Evolutionary conservation across 345 rosid genomes (phyloP).

Genomic region (Bruguiera sexangula): DNA sequence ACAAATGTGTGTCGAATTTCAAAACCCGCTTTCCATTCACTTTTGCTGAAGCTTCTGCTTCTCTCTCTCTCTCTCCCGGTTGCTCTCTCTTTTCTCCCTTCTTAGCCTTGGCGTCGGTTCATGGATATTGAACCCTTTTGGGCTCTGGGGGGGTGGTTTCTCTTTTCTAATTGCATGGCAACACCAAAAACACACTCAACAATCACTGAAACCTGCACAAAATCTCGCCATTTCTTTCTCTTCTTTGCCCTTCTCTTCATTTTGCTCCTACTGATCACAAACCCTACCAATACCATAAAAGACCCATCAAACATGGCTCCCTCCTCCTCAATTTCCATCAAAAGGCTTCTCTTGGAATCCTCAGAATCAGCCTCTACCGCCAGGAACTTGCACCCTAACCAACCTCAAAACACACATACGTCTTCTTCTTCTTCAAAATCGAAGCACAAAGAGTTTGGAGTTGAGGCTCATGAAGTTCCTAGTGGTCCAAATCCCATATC

Average conservation of each 20-base stretch:
- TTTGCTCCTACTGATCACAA: conserved; percentile 29
- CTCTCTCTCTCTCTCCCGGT: conserved; percentile 12
- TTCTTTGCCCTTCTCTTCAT: conserved; percentile 40
- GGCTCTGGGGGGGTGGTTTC: conserved; percentile 83
- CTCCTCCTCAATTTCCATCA: conserved; percentile 27
- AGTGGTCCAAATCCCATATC: conserved; percentile 96
- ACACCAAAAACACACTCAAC: conserved; percentile 37
- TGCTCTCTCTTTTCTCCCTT: conserved; percentile 20
- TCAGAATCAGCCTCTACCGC: conserved; percentile 35
- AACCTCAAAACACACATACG: conserved; percentile 7
- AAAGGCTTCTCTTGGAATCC: conserved; percentile 51
- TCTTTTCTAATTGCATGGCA: conserved; percentile 77
- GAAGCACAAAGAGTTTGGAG: conserved; percentile 39
- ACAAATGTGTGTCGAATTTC: conserved; percentile 55
- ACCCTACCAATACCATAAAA: conserved; percentile 17
- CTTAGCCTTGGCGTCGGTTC: conserved; percentile 60
- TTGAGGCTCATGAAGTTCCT: conserved; percentile 74
- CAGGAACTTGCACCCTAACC: conserved; percentile 39
- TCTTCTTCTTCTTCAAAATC: conserved; percentile 27
- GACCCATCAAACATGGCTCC: conserved; percentile 13
- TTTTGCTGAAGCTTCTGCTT: conserved; percentile 42
- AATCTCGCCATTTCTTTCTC: conserved; percentile 32
- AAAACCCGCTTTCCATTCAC: conserved; percentile 47
- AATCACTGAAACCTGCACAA: conserved; percentile 33
- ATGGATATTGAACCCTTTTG: conserved; percentile 99